Conservation (phyloP, 352 stramenopile genomes). For the Phytopythium cucurbitacearum region DNA sequence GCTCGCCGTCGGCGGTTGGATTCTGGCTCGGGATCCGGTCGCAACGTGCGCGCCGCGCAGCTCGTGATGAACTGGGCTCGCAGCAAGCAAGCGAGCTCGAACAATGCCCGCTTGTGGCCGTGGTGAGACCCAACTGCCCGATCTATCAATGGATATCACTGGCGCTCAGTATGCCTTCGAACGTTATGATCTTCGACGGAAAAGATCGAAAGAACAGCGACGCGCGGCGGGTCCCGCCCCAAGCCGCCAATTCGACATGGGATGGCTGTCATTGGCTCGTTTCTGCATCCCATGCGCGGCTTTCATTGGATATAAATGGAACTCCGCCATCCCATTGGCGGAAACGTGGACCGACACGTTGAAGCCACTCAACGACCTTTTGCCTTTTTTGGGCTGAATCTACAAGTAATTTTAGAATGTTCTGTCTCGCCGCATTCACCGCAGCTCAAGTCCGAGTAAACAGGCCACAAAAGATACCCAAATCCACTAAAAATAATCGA, state of each 20-base stretch:
- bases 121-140: slow-evolving; percentile 34
- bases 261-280: too few relatives aligned
- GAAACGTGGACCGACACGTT: background rate
- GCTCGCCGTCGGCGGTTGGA: too few relatives aligned
- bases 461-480: too few relatives aligned
- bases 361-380: background rate
- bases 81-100: background rate
- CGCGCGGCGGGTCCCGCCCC: too few relatives aligned
- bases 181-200: slow-evolving; percentile 39
- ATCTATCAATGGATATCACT: slow-evolving; percentile 28
- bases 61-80: background rate
- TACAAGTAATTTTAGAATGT: too few relatives aligned
- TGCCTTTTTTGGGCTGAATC: too few relatives aligned
- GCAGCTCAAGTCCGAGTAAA: too few relatives aligned
- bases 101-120: too few relatives aligned
- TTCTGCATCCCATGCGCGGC: too few relatives aligned
- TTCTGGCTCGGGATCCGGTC: background rate
- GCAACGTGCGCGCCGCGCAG: slow-evolving; percentile 1
- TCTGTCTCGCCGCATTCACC: too few relatives aligned
- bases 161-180: slow-evolving; percentile 31
- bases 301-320: background rate
- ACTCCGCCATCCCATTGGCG: background rate
- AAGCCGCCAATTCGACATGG: too few relatives aligned
- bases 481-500: too few relatives aligned
- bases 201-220: slow-evolving; percentile 35